Evolutionary conservation across 139 green algal genomes (phyloP).

Genomic region (Closterium sp.): DNA sequence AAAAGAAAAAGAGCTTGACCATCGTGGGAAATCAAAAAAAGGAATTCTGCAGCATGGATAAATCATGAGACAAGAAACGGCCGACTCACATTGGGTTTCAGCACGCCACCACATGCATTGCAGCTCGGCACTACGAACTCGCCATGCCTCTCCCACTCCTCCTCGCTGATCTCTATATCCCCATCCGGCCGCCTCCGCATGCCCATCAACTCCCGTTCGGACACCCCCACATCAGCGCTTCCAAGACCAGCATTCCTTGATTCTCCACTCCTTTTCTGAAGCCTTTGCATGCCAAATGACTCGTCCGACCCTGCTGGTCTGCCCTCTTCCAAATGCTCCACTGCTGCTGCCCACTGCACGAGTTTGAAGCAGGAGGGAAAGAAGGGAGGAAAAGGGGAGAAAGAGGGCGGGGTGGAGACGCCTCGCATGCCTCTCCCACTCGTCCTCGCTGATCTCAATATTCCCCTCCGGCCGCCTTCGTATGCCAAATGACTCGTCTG

Average conservation of each 20-base stretch:
- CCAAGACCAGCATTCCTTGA: neutral
- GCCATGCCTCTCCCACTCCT: neutral
- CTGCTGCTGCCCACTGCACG: conserved; percentile 15
- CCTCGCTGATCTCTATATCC: conserved; percentile 40
- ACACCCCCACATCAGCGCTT: neutral
- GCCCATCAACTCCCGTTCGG: neutral
- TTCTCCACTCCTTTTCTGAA: conserved; percentile 28
- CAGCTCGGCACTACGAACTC: conserved; percentile 37
- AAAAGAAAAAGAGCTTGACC: neutral
- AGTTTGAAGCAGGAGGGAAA: neutral
- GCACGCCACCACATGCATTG: conserved; percentile 19
- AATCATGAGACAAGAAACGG: too few relatives aligned
- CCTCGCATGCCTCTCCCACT: neutral
- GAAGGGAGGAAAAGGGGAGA: neutral
- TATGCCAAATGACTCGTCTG: conserved; percentile 7
- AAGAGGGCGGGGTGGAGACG: too few relatives aligned
- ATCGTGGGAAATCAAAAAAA: too few relatives aligned
- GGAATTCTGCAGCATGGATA: too few relatives aligned
- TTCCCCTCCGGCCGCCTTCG: conserved; percentile 40
- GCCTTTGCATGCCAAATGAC: conserved; percentile 1
- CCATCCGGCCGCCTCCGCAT: conserved; percentile 39
- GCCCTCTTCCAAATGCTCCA: conserved; percentile 13
- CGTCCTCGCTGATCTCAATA: conserved; percentile 24
- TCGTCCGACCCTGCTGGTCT: conserved; percentile 9
- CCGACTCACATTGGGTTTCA: conserved; percentile 51